Evolutionary conservation across 2,329 filamentous ascomycete genomes (phyloP).

Genomic region (Nothopassalora personata): DNA sequence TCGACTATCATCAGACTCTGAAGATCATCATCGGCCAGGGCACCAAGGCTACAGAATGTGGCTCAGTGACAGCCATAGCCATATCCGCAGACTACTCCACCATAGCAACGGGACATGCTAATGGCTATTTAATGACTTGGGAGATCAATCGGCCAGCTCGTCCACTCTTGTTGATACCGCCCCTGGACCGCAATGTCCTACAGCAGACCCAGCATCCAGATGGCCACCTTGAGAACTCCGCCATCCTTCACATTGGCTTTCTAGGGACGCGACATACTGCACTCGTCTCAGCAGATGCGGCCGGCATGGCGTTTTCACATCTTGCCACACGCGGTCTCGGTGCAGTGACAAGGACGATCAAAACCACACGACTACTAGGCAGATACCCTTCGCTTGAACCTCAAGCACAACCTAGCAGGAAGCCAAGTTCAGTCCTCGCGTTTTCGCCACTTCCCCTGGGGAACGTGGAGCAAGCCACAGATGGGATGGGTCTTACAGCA

Average conservation of each 20-base stretch:
- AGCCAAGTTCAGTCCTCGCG: slow-evolving; percentile 89
- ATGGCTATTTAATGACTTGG: slow-evolving; percentile 94
- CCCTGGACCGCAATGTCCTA: slow-evolving; percentile 59
- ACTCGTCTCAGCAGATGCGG: slow-evolving; percentile 87
- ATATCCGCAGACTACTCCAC: slow-evolving; percentile 92
- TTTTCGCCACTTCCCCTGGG: slow-evolving; percentile 87
- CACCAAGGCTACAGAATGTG: slow-evolving; percentile 90
- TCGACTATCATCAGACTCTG: slow-evolving; percentile 94
- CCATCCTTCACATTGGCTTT: slow-evolving; percentile 89
- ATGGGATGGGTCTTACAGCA: slow-evolving; percentile 83
- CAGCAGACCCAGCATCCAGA: slow-evolving; percentile 63
- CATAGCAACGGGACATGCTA: slow-evolving; percentile 81
- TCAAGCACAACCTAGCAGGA: slow-evolving; percentile 62
- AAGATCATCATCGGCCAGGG: slow-evolving; percentile 91
- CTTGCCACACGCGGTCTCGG: slow-evolving; percentile 87
- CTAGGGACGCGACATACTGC: slow-evolving; percentile 90
- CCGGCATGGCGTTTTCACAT: slow-evolving; percentile 97
- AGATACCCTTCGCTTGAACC: slow-evolving; percentile 72
- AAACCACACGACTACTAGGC: slow-evolving; percentile 83
- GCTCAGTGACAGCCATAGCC: slow-evolving; percentile 77
- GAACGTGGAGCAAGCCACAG: slow-evolving; percentile 86
- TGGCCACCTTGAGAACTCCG: slow-evolving; percentile 72
- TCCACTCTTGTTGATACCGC: slow-evolving; percentile 82
- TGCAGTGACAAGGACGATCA: slow-evolving; percentile 75
- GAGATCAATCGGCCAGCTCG: slow-evolving; percentile 76